These are phyloP conservation scores for Simplicillium aogashimaense DNA, from an alignment of 2,329 filamentous ascomycete species.

Conservation along the genomic window DNA sequence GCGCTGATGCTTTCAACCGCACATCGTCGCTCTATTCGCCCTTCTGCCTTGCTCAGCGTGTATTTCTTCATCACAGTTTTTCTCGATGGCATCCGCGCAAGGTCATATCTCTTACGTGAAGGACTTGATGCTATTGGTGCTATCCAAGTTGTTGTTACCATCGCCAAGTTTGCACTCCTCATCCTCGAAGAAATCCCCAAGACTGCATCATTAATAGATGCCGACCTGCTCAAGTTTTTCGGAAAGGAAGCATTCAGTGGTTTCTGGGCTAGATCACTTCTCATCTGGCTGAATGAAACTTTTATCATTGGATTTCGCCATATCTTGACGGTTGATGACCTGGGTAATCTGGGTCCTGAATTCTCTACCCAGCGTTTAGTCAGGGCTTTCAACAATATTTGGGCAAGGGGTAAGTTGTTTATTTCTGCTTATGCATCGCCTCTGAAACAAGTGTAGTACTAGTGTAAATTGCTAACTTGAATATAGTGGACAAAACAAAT, in stretches of 20 bases:
- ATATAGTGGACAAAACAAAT: too few relatives aligned
- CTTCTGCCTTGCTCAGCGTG: neutral
- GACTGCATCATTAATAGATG: neutral
- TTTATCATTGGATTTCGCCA: neutral
- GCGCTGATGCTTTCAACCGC: neutral
- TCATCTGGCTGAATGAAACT: constrained; percentile 1
- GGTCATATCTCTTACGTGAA: neutral
- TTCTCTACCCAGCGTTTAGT: neutral
- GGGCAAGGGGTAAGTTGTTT: neutral
- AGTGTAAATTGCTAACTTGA: neutral
- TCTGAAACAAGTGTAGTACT: too few relatives aligned
- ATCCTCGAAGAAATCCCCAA: constrained; percentile 1
- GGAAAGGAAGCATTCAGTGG: neutral
- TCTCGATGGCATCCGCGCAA: neutral
- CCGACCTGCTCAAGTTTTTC: neutral
- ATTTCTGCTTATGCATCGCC: too few relatives aligned
- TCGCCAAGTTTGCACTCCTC: neutral
- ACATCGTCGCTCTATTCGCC: neutral
- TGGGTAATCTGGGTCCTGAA: neutral
- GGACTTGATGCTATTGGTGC: neutral
- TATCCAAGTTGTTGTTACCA: neutral
- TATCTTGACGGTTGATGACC: neutral
- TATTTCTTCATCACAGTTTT: neutral
- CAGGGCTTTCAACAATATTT: neutral
- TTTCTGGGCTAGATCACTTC: constrained; percentile 1